A percentile compares a stretch with the other conserved stretches of the same genome.
These are phyloP conservation scores for Mycena vulgaris DNA, from an alignment of 768 basidiomycete genomes.

Conservation along the genomic window DNA sequence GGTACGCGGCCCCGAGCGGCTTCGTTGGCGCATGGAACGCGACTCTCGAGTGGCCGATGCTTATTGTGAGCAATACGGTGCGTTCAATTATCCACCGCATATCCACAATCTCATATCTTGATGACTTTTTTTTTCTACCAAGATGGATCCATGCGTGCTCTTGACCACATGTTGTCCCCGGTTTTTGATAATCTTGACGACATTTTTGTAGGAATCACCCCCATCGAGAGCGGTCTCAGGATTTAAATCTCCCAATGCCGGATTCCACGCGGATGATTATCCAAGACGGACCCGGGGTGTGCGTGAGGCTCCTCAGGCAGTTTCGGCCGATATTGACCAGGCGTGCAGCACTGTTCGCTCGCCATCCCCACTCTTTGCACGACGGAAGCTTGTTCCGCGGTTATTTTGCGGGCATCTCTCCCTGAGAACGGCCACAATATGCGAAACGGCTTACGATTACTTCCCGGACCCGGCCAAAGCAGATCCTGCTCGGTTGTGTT, in stretches of 20 bases:
- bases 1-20: conserved; percentile 41
- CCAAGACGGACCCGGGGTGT: conserved; percentile 42
- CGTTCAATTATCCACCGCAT: not conserved
- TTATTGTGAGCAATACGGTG: conserved; percentile 48
- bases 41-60: conserved; percentile 43
- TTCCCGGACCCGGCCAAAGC: conserved; percentile 24
- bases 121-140: no score
- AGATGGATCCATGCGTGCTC: conserved; percentile 36
- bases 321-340: not conserved
- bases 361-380: conserved; percentile 34
- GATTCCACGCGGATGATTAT: conserved; percentile 41
- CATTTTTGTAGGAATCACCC: conserved; percentile 43
- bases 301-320: not conserved
- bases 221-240: conserved; percentile 39
- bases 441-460: conserved; percentile 23
- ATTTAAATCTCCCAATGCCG: conserved; percentile 45
- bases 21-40: conserved; percentile 49
- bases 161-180: no score
- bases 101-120: not conserved
- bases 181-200: conserved; percentile 1
- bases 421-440: conserved; percentile 35
- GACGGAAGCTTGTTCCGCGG: conserved; percentile 27
- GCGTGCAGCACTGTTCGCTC: conserved; percentile 29
- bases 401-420: conserved; percentile 28
- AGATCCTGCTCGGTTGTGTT: not conserved